Evolutionary conservation across 2,329 filamentous ascomycete species (phyloP).

Genomic region (Fusarium burgessii): DNA sequence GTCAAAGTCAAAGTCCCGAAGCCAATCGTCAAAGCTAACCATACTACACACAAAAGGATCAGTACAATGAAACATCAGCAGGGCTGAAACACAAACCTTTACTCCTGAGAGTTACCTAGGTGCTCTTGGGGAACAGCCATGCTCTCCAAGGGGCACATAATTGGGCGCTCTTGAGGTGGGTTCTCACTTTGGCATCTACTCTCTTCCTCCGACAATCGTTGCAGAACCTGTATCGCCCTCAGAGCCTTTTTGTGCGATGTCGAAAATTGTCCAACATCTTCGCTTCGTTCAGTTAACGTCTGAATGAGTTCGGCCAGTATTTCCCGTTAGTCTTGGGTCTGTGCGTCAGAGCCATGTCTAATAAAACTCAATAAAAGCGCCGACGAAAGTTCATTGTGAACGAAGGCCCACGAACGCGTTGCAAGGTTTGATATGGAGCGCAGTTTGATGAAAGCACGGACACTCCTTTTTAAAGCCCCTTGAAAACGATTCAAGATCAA

Average conservation of each 20-base stretch:
- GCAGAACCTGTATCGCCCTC: slow-evolving; percentile 26
- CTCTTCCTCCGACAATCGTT: slow-evolving; percentile 7
- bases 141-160: background rate
- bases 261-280: slow-evolving; percentile 23
- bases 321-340: slow-evolving; percentile 9
- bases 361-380: slow-evolving; percentile 34
- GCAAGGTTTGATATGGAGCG: slow-evolving; percentile 24
- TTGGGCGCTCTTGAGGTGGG: background rate
- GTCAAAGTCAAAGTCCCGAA: slow-evolving; percentile 32
- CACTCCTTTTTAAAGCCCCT: slow-evolving; percentile 11
- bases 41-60: background rate
- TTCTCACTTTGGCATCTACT: background rate
- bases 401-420: slow-evolving; percentile 37
- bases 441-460: slow-evolving; percentile 25
- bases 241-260: slow-evolving; percentile 28
- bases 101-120: background rate
- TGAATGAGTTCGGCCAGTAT: slow-evolving; percentile 32
- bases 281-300: slow-evolving; percentile 10
- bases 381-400: slow-evolving; percentile 38
- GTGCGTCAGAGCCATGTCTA: background rate
- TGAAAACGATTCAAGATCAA: slow-evolving; percentile 7
- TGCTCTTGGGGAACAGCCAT: background rate
- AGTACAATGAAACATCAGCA: background rate
- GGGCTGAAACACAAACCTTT: background rate
- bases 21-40: slow-evolving; percentile 27